phyloP scores from a whole-genome alignment of 2,329 filamentous ascomycete genomes.

The Pyrenochaeta sp. region DNA sequence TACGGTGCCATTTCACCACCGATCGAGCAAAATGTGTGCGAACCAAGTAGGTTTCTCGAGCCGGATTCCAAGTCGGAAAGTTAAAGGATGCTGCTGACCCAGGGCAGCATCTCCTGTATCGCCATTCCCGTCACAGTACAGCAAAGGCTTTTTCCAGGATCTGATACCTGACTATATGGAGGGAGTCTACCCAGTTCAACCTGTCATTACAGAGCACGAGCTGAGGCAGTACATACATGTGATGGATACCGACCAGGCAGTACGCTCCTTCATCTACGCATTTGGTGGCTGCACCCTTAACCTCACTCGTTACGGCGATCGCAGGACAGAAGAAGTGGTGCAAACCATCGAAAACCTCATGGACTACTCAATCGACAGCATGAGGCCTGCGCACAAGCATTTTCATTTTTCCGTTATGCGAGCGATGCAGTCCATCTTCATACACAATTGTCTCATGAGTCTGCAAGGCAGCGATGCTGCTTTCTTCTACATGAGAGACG shows the following conservation, averaged over 20 bases:
- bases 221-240: slow-evolving; percentile 43
- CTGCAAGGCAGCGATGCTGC: slow-evolving; percentile 59
- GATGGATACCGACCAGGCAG: slow-evolving; percentile 52
- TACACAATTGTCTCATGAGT: slow-evolving; percentile 62
- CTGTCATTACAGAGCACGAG: slow-evolving; percentile 55
- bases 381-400: slow-evolving; percentile 50
- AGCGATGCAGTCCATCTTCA: slow-evolving; percentile 62
- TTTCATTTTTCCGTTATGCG: slow-evolving; percentile 55
- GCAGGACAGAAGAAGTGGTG: slow-evolving; percentile 42
- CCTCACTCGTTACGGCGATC: slow-evolving; percentile 48
- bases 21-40: slow-evolving; percentile 24
- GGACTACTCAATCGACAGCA: slow-evolving; percentile 48
- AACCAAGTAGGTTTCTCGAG: slow-evolving; percentile 26
- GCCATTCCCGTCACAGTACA: slow-evolving; percentile 26
- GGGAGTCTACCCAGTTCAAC: slow-evolving; percentile 58
- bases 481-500: slow-evolving; percentile 62
- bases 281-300: slow-evolving; percentile 58
- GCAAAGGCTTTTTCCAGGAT: slow-evolving; percentile 51
- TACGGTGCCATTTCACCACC: slow-evolving; percentile 22
- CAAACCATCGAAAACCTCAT: slow-evolving; percentile 45
- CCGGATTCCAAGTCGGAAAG: background rate
- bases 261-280: slow-evolving; percentile 55
- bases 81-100: slow-evolving; percentile 15
- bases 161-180: slow-evolving; percentile 56
- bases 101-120: slow-evolving; percentile 26